Evolutionary conservation across 139 green algal species (phyloP).

Genomic region (Chlamydomonas incerta): DNA sequence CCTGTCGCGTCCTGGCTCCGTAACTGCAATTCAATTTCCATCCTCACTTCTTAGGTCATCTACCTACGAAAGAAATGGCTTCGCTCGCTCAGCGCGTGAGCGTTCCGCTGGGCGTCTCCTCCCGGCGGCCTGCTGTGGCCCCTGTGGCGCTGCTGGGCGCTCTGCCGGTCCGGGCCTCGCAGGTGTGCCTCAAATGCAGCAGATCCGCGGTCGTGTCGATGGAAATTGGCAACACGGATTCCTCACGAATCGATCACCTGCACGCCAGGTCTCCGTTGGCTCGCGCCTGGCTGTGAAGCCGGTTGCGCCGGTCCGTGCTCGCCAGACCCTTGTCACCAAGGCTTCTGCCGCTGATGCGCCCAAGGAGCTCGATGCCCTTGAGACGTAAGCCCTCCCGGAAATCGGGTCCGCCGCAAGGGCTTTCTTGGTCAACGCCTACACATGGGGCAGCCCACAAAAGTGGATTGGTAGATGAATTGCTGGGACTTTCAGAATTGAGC

Average conservation of each 20-base stretch:
- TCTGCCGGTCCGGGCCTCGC: constrained; percentile 21
- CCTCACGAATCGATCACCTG: neutral
- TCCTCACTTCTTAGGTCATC: neutral
- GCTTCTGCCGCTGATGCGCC: constrained; percentile 18
- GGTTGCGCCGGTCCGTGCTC: neutral
- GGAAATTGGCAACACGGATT: neutral
- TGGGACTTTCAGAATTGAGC: neutral
- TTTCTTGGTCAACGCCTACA: neutral
- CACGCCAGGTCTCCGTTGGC: constrained; percentile 8
- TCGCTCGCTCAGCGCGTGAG: constrained; percentile 1
- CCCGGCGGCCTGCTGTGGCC: neutral
- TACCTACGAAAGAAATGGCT: constrained; percentile 13
- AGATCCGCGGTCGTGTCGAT: neutral
- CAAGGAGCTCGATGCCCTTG: constrained; percentile 65
- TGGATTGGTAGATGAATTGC: neutral
- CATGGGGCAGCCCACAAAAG: neutral
- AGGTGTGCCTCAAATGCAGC: neutral
- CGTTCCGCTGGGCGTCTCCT: neutral
- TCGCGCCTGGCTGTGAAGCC: neutral
- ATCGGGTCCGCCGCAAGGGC: neutral
- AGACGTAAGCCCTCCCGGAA: constrained; percentile 53
- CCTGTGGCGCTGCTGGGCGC: constrained; percentile 19
- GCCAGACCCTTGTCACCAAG: neutral
- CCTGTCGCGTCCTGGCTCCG: no score
- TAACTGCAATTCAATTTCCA: no score